These are phyloP conservation scores for Tylopilus intermedius DNA, from an alignment of 768 basidiomycete species.

Conservation along the genomic window DNA sequence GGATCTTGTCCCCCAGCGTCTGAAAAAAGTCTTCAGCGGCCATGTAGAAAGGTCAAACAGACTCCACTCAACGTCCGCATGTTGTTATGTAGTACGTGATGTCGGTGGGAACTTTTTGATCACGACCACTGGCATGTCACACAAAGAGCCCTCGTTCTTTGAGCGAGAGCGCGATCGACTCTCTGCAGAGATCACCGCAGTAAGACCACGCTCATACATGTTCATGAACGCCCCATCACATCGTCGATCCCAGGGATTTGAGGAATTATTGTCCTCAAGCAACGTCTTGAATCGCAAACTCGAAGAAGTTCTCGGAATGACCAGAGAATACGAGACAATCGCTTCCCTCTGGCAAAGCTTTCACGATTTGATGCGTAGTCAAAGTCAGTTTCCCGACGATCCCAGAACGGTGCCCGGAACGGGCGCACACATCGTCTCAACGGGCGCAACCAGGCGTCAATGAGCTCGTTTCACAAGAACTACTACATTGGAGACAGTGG, in stretches of 20 bases:
- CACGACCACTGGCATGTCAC: constrained; percentile 19
- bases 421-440: constrained; percentile 57
- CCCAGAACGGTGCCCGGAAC: constrained; percentile 55
- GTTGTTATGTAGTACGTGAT: too few relatives aligned
- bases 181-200: constrained; percentile 67
- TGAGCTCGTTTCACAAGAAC: constrained; percentile 2
- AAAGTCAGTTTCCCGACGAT: constrained; percentile 31
- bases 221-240: background rate
- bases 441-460: constrained; percentile 24
- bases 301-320: constrained; percentile 90
- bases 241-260: constrained; percentile 59
- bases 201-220: constrained; percentile 30
- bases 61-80: too few relatives aligned
- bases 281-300: constrained; percentile 87
- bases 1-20: constrained; percentile 9
- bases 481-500: constrained; percentile 5
- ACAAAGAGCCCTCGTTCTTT: constrained; percentile 56
- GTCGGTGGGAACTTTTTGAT: background rate
- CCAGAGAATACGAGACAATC: constrained; percentile 86
- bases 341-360: constrained; percentile 81
- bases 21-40: constrained; percentile 13
- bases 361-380: constrained; percentile 66
- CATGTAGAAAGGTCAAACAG: too few relatives aligned
- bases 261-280: constrained; percentile 77
- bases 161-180: constrained; percentile 76